phyloP scores from a whole-genome alignment of 2,329 filamentous ascomycete species.

The Alternaria gansuensis region DNA sequence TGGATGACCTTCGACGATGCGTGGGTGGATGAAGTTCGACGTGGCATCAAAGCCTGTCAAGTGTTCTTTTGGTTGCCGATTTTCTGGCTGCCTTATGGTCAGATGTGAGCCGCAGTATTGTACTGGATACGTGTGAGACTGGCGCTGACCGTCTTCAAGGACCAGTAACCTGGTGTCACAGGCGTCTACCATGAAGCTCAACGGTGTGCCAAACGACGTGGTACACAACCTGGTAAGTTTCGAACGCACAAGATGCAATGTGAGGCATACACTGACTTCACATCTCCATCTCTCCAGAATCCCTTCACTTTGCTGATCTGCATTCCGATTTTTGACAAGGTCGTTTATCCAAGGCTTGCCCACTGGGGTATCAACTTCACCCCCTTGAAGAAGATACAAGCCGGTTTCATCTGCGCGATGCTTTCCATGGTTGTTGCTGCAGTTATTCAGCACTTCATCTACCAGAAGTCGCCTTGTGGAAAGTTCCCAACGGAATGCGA shows the following conservation, averaged over 20 bases:
- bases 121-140: not conserved
- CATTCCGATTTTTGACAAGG: slow-evolving; percentile 69
- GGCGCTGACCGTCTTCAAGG: slow-evolving; percentile 50
- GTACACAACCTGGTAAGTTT: slow-evolving; percentile 68
- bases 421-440: slow-evolving; percentile 67
- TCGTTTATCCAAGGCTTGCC: slow-evolving; percentile 73
- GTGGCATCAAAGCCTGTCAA: slow-evolving; percentile 36
- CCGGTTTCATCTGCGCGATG: slow-evolving; percentile 72
- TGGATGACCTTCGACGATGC: slow-evolving; percentile 85
- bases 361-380: slow-evolving; percentile 71
- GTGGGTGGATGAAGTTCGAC: slow-evolving; percentile 69
- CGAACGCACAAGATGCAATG: not conserved
- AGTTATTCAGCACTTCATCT: slow-evolving; percentile 65
- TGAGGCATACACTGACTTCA: not conserved
- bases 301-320: slow-evolving; percentile 78
- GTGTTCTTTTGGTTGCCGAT: slow-evolving; percentile 61
- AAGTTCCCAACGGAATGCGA: slow-evolving; percentile 52
- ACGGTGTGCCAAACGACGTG: slow-evolving; percentile 78
- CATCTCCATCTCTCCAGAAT: slow-evolving; percentile 53
- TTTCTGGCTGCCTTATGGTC: slow-evolving; percentile 67
- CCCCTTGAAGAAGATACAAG: slow-evolving; percentile 76
- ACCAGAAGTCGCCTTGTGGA: slow-evolving; percentile 58
- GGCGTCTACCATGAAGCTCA: slow-evolving; percentile 60
- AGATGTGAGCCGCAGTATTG: slow-evolving; percentile 42
- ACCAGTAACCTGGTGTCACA: slow-evolving; percentile 66